These are phyloP conservation scores for Artemisia annua DNA, from an alignment of 129 eudicot species.

Conservation along the genomic window DNA sequence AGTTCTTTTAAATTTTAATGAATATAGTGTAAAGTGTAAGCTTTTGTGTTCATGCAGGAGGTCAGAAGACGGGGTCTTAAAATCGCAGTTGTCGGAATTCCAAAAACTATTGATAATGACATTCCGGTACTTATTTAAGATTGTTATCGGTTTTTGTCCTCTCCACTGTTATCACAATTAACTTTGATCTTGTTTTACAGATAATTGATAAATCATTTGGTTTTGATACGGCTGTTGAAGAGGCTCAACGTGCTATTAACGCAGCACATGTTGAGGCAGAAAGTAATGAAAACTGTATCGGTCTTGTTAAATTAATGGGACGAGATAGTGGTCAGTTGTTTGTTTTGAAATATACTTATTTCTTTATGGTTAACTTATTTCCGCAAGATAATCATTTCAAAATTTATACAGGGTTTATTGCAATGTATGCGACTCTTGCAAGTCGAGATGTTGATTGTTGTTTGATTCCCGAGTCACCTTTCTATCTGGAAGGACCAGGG, in stretches of 20 bases:
- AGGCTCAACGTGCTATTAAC: slow-evolving; percentile 94
- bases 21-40: background rate
- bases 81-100: slow-evolving; percentile 85
- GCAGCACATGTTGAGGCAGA: slow-evolving; percentile 97
- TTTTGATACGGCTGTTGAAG: slow-evolving; percentile 97
- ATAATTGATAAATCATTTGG: slow-evolving; percentile 94
- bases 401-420: slow-evolving; percentile 76
- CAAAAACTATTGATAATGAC: slow-evolving; percentile 95
- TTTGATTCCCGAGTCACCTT: slow-evolving; percentile 96
- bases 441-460: slow-evolving; percentile 98
- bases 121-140: slow-evolving; percentile 61
- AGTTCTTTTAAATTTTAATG: background rate
- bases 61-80: slow-evolving; percentile 82
- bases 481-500: slow-evolving; percentile 90
- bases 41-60: slow-evolving; percentile 49
- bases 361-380: background rate
- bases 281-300: slow-evolving; percentile 84
- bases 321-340: slow-evolving; percentile 75
- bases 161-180: background rate
- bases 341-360: background rate
- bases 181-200: slow-evolving; percentile 33
- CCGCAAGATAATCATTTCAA: slow-evolving; percentile 5
- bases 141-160: slow-evolving; percentile 4
- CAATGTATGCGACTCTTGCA: slow-evolving; percentile 98
- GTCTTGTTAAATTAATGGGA: slow-evolving; percentile 97